Base-by-base conservation (phyloP, 78 protist genomes). In the Planoprotostelium fungivorum region DNA sequence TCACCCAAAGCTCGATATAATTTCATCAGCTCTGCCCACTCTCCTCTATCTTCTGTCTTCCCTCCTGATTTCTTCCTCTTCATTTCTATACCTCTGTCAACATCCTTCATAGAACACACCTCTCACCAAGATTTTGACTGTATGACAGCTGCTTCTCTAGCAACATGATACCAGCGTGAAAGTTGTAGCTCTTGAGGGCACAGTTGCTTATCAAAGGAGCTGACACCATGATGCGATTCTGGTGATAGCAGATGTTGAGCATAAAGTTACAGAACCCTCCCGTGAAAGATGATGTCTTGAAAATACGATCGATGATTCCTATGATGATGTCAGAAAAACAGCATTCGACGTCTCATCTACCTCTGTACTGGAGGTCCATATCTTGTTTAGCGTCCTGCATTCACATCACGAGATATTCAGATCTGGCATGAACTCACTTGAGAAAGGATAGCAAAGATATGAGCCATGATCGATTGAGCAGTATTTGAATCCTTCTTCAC, bases 391-490 rank as follows among this genome's bases (percentile, higher is more conserved):
- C 5, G 16, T 51, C 73, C 5, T 51, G n/a, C n/a, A n/a, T n/a
- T n/a, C n/a, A n/a, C n/a, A n/a, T n/a, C n/a, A n/a, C n/a, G n/a
- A n/a, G n/a, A n/a, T n/a, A n/a, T n/a, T n/a, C n/a, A n/a, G n/a
- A n/a, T n/a, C n/a, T n/a, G n/a, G 35, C 63, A 35, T 91, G 88
- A 86, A 9, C 84, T 38, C 9, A 84, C 84, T 34, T 88, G 39
- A 37, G 89, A 94, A 29, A 94, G 51, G 5, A 87, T n/a, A 0
- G 89, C 85, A 28, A 94, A 90, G 0, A 94, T 1, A 28, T 38
- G 83, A 10, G 90, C 29, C 39, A 94, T 87, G 1, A 94, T 29
- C n/a, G 38, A 37, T 5, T 90, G 87, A 29, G 96, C 96, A 36
- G 92, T 37, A 1, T 1, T 36, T 5, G 94, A 88, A 86, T 95